Percentiles rank a stretch among this genome's conserved stretches.
phyloP scores from a whole-genome alignment of 2,329 filamentous ascomycete genomes.

The Colletotrichum melonis region DNA sequence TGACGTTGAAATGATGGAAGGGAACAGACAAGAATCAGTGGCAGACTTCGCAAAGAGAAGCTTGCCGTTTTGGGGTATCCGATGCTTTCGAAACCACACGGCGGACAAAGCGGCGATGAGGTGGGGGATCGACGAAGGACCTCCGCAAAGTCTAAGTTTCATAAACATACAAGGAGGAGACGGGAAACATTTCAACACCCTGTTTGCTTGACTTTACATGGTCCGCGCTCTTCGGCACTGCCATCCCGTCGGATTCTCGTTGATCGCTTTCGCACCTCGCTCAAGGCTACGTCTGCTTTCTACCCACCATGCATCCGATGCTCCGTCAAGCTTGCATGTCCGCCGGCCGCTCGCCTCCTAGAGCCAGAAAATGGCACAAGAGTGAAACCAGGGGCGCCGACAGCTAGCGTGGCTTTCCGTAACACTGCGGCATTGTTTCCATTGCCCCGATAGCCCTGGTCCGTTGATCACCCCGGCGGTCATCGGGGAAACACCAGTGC shows the following conservation, averaged over 20 bases:
- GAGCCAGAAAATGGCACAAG: background rate
- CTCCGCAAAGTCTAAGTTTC: constrained; percentile 12
- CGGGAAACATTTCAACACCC: background rate
- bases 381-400: background rate
- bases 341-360: too few species aligned
- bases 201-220: background rate
- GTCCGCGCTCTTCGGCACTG: background rate
- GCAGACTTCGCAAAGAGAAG: background rate
- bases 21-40: background rate
- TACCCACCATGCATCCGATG: too few species aligned
- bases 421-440: background rate
- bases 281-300: background rate
- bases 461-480: background rate
- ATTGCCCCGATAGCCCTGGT: background rate
- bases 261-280: background rate
- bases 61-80: background rate
- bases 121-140: constrained; percentile 1
- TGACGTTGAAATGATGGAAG: background rate
- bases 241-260: background rate
- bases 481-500: background rate
- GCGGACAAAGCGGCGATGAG: background rate
- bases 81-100: constrained; percentile 17
- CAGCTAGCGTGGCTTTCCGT: background rate
- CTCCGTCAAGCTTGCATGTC: background rate
- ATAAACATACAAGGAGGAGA: background rate